These are phyloP conservation scores for Prunus persica DNA, from an alignment of 306 rosid genomes.

Conservation along the genomic window DNA sequence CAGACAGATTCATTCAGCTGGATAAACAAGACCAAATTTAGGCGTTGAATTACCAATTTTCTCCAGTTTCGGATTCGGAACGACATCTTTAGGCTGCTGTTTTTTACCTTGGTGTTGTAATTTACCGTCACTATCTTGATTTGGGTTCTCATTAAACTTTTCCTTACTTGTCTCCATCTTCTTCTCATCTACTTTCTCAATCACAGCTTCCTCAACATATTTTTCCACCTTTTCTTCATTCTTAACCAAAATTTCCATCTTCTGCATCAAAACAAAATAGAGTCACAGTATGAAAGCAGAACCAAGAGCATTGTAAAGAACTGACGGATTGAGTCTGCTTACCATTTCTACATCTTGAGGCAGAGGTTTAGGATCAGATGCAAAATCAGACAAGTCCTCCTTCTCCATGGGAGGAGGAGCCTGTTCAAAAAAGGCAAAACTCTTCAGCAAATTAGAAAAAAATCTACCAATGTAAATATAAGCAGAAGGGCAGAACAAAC, in stretches of 20 bases:
- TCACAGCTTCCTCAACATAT: slow-evolving; percentile 22
- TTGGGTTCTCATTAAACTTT: slow-evolving; percentile 41
- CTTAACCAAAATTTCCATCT: slow-evolving; percentile 30
- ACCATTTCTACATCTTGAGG: slow-evolving; percentile 34
- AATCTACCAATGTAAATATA: slow-evolving; percentile 20
- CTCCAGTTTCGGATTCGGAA: slow-evolving; percentile 30
- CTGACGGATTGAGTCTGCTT: slow-evolving; percentile 7
- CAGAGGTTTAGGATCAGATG: slow-evolving; percentile 29
- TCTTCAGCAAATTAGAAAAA: slow-evolving; percentile 29
- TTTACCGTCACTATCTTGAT: slow-evolving; percentile 21
- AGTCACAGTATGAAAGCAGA: neutral
- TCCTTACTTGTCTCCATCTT: slow-evolving; percentile 25
- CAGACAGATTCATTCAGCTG: too few species aligned
- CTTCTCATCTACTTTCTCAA: slow-evolving; percentile 31
- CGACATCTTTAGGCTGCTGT: slow-evolving; percentile 24
- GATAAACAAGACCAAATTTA: too few species aligned
- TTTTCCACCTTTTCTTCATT: slow-evolving; percentile 39
- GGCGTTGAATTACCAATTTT: slow-evolving; percentile 39
- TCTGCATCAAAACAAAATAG: slow-evolving; percentile 26
- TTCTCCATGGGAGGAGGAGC: slow-evolving; percentile 61
- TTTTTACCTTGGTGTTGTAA: slow-evolving; percentile 5
- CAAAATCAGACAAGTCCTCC: slow-evolving; percentile 19
- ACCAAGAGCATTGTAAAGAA: neutral
- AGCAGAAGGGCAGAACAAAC: slow-evolving; percentile 4
- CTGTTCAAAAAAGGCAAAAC: slow-evolving; percentile 34